Evolutionary conservation across 345 rosid genomes (phyloP).

Genomic region (Rhizophora mangle): DNA sequence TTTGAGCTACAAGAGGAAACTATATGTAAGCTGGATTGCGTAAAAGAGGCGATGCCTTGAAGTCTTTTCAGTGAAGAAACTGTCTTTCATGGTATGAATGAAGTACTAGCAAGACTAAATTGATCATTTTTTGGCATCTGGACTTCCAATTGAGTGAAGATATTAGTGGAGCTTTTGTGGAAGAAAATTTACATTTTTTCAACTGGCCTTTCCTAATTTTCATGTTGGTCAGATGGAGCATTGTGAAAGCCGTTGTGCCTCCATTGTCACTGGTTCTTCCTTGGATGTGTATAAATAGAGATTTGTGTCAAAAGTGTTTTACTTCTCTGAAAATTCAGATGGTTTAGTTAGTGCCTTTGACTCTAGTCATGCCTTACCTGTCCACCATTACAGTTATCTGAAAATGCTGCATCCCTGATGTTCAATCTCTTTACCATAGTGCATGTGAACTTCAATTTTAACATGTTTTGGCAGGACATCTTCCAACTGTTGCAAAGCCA

Average conservation of each 20-base stretch:
- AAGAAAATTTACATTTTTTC: conserved; percentile 17
- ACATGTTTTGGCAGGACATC: neutral
- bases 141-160: neutral
- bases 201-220: conserved; percentile 18
- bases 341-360: conserved; percentile 8
- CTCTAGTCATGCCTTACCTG: conserved; percentile 16
- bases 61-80: conserved; percentile 14
- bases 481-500: neutral
- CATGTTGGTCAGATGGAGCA: conserved; percentile 1
- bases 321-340: conserved; percentile 12
- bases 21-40: conserved; percentile 2
- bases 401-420: conserved; percentile 5
- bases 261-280: neutral
- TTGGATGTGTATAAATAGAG: conserved; percentile 10
- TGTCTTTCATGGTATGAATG: conserved; percentile 8
- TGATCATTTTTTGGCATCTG: conserved; percentile 4
- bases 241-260: no score
- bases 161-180: conserved; percentile 7
- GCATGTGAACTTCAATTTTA: conserved; percentile 2
- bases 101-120: conserved; percentile 15
- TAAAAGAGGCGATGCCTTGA: conserved; percentile 10
- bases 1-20: conserved; percentile 11
- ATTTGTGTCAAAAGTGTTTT: neutral
- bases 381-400: conserved; percentile 10
- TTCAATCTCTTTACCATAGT: conserved; percentile 15